A percentile compares a stretch with the other conserved stretches of the same genome.
Conservation (phyloP, 1,139 yeast genomes). For the Zygosaccharomyces pseudobailii region DNA sequence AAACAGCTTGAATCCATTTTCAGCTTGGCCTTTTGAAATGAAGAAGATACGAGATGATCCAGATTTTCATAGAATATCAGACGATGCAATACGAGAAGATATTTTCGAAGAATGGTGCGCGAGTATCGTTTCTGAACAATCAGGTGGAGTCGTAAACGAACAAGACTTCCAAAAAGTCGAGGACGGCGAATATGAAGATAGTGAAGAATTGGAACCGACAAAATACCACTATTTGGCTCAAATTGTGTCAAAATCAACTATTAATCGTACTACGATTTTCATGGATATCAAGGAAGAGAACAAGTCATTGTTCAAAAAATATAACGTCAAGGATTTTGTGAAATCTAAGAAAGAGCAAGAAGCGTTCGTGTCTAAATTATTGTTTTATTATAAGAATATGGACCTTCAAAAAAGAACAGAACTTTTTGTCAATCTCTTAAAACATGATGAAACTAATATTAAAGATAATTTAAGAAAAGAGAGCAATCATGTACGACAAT, state of each 20-base stretch:
- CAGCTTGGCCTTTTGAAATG: constrained; percentile 28
- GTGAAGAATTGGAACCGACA: constrained; percentile 24
- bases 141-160: not conserved
- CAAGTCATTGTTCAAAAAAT: constrained; percentile 23
- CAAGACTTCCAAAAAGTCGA: constrained; percentile 7
- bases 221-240: constrained; percentile 32
- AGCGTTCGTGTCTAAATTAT: constrained; percentile 22
- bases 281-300: constrained; percentile 26
- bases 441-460: constrained; percentile 6
- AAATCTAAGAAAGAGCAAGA: constrained; percentile 23
- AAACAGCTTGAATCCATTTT: constrained; percentile 24
- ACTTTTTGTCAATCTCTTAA: constrained; percentile 14
- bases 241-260: constrained; percentile 25
- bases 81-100: constrained; percentile 21
- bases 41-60: constrained; percentile 23
- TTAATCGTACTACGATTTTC: constrained; percentile 22
- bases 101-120: constrained; percentile 31
- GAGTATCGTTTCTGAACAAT: not conserved
- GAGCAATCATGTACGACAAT: not conserved
- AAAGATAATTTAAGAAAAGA: constrained; percentile 1
- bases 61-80: constrained; percentile 15
- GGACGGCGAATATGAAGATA: constrained; percentile 14
- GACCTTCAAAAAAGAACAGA: constrained; percentile 14
- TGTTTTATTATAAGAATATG: constrained; percentile 29
- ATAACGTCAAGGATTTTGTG: constrained; percentile 21